Conservation (phyloP, 371 early-diverging fungal genomes). For the Mortierella sp. region DNA sequence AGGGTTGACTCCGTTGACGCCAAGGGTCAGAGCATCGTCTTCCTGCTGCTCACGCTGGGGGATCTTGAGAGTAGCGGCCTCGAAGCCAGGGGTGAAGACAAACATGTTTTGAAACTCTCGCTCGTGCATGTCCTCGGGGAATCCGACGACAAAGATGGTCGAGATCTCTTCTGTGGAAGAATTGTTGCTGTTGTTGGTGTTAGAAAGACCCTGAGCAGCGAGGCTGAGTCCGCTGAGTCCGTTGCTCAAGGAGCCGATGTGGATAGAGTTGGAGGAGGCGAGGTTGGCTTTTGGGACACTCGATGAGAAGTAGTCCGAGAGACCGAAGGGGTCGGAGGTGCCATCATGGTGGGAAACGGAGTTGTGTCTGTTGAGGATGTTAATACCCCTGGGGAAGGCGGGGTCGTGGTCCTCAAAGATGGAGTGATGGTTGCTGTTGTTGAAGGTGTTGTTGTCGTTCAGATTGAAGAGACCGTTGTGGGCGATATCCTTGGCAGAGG, state of each 20-base stretch:
- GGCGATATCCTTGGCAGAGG: conserved; percentile 29
- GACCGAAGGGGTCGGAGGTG: conserved; percentile 47
- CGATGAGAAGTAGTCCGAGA: conserved; percentile 51
- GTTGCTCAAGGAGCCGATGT: conserved; percentile 38
- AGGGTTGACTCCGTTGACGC: conserved; percentile 62
- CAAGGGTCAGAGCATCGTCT: conserved; percentile 62
- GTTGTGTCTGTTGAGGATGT: conserved; percentile 33
- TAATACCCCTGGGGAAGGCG: conserved; percentile 32
- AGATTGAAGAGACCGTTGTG: conserved; percentile 4
- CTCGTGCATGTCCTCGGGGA: conserved; percentile 96
- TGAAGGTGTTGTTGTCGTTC: not conserved
- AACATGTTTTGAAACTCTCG: conserved; percentile 99
- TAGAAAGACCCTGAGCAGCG: conserved; percentile 27
- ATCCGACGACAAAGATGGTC: conserved; percentile 37
- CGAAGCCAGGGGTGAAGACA: conserved; percentile 94
- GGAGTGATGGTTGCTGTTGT: conserved; percentile 16
- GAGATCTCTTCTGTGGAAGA: conserved; percentile 5
- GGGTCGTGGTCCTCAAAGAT: conserved; percentile 40
- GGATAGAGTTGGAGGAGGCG: conserved; percentile 24
- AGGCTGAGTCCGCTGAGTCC: conserved; percentile 41
- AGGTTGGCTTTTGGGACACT: conserved; percentile 37
- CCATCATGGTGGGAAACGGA: conserved; percentile 17
- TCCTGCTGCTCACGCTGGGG: conserved; percentile 77
- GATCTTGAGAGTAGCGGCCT: conserved; percentile 93
- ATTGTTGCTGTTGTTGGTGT: conserved; percentile 10